Percentiles rank a stretch among this genome's conserved stretches.
phyloP scores from a whole-genome alignment of 306 rosid genomes.

The Vigna trinervia region DNA sequence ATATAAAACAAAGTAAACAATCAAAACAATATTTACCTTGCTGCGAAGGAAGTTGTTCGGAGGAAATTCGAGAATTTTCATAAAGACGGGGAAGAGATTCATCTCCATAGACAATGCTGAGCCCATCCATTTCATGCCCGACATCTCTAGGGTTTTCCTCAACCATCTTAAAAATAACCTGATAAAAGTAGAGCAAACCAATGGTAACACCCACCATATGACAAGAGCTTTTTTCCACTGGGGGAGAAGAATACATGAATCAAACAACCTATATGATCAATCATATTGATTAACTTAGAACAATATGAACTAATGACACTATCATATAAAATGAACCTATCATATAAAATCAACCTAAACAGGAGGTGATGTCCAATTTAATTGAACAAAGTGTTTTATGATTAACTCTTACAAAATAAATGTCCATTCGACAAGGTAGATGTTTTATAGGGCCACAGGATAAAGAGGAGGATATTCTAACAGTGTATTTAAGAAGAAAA shows the following conservation, averaged over 20 bases:
- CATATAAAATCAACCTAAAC: conserved; percentile 1
- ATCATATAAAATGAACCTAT: background rate
- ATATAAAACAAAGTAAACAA: background rate
- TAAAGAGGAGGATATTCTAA: conserved; percentile 9
- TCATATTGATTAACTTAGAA: conserved; percentile 11
- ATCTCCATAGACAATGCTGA: conserved; percentile 95
- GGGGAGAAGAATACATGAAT: conserved; percentile 1
- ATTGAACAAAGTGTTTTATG: conserved; percentile 19
- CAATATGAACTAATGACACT: conserved; percentile 2
- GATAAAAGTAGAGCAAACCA: conserved; percentile 43
- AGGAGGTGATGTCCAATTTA: conserved; percentile 14
- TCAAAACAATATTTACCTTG: conserved; percentile 55
- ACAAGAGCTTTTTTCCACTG: background rate
- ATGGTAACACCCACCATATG: conserved; percentile 35
- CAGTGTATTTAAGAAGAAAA: background rate
- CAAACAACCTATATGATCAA: conserved; percentile 12
- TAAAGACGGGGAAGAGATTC: conserved; percentile 92
- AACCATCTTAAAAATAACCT: conserved; percentile 97
- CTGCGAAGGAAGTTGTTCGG: conserved; percentile 93
- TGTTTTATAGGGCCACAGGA: background rate
- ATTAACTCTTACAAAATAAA: conserved; percentile 1
- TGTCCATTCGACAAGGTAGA: conserved; percentile 15
- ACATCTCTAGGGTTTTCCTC: conserved; percentile 99
- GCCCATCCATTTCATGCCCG: conserved; percentile 98
- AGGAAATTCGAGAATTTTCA: conserved; percentile 92